A percentile compares a stretch with the other conserved stretches of the same genome.
phyloP scores from a whole-genome alignment of 2,329 filamentous ascomycete genomes.

The Arthrobotrys sphaeroides region DNA sequence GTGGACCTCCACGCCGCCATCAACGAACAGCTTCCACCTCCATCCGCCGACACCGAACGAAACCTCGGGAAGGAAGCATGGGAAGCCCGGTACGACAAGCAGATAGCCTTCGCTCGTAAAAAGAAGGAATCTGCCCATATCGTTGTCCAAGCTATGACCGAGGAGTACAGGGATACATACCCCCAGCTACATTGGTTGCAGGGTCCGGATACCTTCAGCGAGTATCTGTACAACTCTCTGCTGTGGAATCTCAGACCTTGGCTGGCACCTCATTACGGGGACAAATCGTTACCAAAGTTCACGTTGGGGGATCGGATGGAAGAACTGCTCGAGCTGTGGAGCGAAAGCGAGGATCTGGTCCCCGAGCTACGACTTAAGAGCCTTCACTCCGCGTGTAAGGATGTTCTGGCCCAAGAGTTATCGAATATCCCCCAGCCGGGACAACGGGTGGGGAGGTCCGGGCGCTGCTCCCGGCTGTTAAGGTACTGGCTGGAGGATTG shows the following conservation, averaged over 20 bases:
- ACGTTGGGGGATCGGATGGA: conserved; percentile 22
- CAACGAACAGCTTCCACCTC: conserved; percentile 17
- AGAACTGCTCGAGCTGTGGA: conserved; percentile 20
- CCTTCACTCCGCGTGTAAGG: background rate
- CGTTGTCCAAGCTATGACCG: conserved; percentile 1
- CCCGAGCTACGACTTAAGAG: background rate
- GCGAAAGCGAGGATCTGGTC: conserved; percentile 17
- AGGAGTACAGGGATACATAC: background rate
- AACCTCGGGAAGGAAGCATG: conserved; percentile 23
- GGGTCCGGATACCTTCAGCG: background rate
- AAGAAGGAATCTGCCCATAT: conserved; percentile 21
- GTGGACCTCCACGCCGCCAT: conserved; percentile 15
- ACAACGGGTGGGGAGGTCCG: background rate
- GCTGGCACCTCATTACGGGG: conserved; percentile 32
- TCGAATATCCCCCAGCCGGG: conserved; percentile 18
- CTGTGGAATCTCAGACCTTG: conserved; percentile 37
- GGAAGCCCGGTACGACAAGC: conserved; percentile 39
- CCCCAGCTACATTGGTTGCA: conserved; percentile 25
- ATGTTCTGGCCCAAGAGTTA: background rate
- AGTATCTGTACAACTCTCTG: conserved; percentile 34
- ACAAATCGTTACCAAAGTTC: conserved; percentile 21
- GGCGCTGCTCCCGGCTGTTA: background rate
- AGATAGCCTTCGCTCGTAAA: conserved; percentile 22
- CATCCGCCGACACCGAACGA: background rate
- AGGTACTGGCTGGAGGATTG: conserved; percentile 44